Evolutionary conservation across 2,329 filamentous ascomycete species (phyloP).

Genomic region (Stachybotrys echinatus): DNA sequence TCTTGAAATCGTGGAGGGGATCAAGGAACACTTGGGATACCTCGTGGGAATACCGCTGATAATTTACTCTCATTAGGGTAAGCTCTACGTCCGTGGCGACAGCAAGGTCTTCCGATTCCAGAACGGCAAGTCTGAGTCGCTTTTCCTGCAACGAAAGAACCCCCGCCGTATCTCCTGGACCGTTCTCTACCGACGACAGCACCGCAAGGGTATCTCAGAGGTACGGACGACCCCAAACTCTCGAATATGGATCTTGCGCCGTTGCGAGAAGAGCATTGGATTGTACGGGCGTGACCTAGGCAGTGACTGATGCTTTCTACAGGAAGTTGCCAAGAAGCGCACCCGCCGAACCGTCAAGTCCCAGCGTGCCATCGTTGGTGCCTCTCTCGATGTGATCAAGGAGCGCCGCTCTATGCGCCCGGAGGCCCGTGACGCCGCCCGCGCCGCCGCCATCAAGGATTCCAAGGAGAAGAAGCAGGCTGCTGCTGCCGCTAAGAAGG

Average conservation of each 20-base stretch:
- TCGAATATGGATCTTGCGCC: not conserved
- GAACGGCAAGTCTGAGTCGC: slow-evolving; percentile 98
- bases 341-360: slow-evolving; percentile 96
- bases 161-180: slow-evolving; percentile 99
- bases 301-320: slow-evolving; percentile 40
- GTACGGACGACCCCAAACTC: slow-evolving; percentile 50
- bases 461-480: slow-evolving; percentile 98
- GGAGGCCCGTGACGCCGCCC: slow-evolving; percentile 90
- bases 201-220: slow-evolving; percentile 99
- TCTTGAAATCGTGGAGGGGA: slow-evolving; percentile 5
- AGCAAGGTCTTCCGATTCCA: slow-evolving; percentile 99
- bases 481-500: slow-evolving; percentile 89
- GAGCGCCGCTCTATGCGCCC: slow-evolving; percentile 93
- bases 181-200: slow-evolving; percentile 93
- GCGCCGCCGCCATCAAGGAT: slow-evolving; percentile 87
- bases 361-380: slow-evolving; percentile 98
- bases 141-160: slow-evolving; percentile 99
- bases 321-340: slow-evolving; percentile 99
- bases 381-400: slow-evolving; percentile 99
- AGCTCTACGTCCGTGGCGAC: slow-evolving; percentile 99
- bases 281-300: not conserved
- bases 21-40: not conserved
- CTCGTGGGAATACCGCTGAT: slow-evolving; percentile 20
- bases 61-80: slow-evolving; percentile 62
- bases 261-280: not conserved